Evolutionary conservation across 225 moss, liverwort and hornwort species (phyloP).

Genomic region (Neckera pumila): DNA sequence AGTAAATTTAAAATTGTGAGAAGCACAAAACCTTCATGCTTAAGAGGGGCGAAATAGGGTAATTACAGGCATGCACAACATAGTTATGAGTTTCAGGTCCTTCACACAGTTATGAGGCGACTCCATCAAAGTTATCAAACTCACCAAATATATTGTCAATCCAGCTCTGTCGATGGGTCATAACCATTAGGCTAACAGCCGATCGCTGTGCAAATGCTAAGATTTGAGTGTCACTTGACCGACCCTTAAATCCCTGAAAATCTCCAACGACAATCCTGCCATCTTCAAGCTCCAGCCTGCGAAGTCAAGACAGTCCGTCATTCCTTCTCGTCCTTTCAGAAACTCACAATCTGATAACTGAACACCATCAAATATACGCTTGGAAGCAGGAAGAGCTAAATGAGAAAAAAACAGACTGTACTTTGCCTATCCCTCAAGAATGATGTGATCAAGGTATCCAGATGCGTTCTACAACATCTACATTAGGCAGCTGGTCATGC

Average conservation of each 20-base stretch:
- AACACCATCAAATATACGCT: neutral
- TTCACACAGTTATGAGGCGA: neutral
- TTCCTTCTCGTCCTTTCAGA: neutral
- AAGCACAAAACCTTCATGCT: neutral
- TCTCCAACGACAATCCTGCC: constrained; percentile 48
- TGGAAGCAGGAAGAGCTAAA: neutral
- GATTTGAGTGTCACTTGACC: constrained; percentile 12
- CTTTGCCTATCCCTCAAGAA: neutral
- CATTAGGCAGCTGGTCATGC: neutral
- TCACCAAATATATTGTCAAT: constrained; percentile 41
- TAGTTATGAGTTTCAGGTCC: neutral
- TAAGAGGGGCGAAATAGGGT: neutral
- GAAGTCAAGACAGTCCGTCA: neutral
- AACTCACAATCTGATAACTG: neutral
- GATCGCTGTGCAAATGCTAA: constrained; percentile 43
- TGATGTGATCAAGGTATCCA: neutral
- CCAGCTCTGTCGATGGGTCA: constrained; percentile 48
- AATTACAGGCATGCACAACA: neutral
- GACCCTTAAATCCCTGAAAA: constrained; percentile 47
- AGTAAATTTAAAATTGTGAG: neutral
- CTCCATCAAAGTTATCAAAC: neutral
- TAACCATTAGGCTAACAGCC: constrained; percentile 41
- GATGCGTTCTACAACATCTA: neutral
- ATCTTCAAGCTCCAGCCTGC: constrained; percentile 53
- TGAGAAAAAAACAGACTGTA: neutral